phyloP scores from a whole-genome alignment of 2,329 filamentous ascomycete species.

The Ophiosphaerella narmari region DNA sequence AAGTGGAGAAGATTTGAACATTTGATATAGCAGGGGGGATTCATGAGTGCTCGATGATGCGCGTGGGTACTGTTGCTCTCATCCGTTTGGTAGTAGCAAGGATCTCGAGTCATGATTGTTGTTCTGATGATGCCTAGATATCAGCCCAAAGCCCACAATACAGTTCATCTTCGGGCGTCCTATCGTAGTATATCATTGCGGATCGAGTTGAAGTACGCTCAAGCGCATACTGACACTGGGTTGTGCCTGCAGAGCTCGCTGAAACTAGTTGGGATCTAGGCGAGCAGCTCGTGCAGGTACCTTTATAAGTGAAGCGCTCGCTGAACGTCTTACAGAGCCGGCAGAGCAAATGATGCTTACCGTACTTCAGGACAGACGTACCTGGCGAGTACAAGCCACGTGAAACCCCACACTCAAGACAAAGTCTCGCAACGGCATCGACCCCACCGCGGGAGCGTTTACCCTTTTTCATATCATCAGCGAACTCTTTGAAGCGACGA shows the following conservation, averaged over 20 bases:
- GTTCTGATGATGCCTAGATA: constrained; percentile 7
- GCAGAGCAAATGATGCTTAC: constrained; percentile 23
- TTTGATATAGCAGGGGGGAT: not conserved
- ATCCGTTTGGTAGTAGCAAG: not conserved
- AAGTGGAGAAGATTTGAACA: not conserved
- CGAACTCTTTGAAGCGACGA: constrained; percentile 23
- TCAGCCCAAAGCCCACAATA: constrained; percentile 18
- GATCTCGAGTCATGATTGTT: not conserved
- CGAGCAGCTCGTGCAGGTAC: constrained; percentile 17
- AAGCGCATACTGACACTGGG: constrained; percentile 14
- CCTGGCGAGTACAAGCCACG: constrained; percentile 24
- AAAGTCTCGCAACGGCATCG: constrained; percentile 30
- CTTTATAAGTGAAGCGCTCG: constrained; percentile 16
- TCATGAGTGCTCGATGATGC: not conserved
- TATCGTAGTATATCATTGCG: constrained; percentile 5
- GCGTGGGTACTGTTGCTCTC: not conserved
- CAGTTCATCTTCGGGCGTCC: constrained; percentile 20
- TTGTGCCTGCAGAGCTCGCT: not conserved
- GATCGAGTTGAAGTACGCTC: constrained; percentile 9
- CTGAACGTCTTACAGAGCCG: constrained; percentile 21
- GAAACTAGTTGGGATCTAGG: constrained; percentile 1
- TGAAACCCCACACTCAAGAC: constrained; percentile 32
- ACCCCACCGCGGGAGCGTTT: constrained; percentile 25
- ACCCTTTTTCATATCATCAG: constrained; percentile 38
- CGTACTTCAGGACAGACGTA: constrained; percentile 23